Evolutionary conservation across 306 rosid genomes (phyloP), one percentile per base, ranked within the genome.

Genomic region (Leucaena leucocephala): DNA sequence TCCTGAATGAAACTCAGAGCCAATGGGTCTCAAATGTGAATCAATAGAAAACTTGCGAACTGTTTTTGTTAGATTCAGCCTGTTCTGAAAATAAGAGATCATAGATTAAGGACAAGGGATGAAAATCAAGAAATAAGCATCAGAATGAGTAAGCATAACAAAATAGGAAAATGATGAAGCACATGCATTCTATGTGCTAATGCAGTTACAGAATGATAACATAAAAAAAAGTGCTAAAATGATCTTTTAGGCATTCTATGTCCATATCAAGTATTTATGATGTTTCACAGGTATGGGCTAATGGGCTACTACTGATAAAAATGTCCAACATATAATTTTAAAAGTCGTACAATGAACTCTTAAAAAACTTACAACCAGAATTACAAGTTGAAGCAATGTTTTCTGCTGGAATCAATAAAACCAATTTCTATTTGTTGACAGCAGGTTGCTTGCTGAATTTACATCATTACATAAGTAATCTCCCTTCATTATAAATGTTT

Each of bases 31-130:
- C 83, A 95, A 84, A 86, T 89, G 73, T 76, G 93, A 84, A 84
- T 92, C 93, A 75, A 95, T 88, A 44, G 98, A 85, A 86, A 90
- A 92, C 85, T 92, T 92, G 22, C 93, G 94, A 80, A 92, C 81
- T 78, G 97, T 92, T 87, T 92, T 95, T 38, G 98, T 91, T 87
- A 95, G 85, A 87, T 95, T 95, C 87, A 92, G 88, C 91, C 98
- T 91, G 87, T 87, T 92, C 98, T 95, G 98, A 55, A 89, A 80
- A 85, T 58, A 84, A 85, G 79, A 85, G 49, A 69, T 48, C 67
- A 75, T 22, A 77, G 80, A 78, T 72, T 89, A 82, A 84, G 85
- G 76, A 78, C 75, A 69, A 40, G 69, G 48, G 40, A 46, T 71
- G 66, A 63, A 55, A 63, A 40, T 49, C 71, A 63, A 65, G 77